Evolutionary conservation across 768 basidiomycete genomes (phyloP).

Genomic region (Calocybe indica): DNA sequence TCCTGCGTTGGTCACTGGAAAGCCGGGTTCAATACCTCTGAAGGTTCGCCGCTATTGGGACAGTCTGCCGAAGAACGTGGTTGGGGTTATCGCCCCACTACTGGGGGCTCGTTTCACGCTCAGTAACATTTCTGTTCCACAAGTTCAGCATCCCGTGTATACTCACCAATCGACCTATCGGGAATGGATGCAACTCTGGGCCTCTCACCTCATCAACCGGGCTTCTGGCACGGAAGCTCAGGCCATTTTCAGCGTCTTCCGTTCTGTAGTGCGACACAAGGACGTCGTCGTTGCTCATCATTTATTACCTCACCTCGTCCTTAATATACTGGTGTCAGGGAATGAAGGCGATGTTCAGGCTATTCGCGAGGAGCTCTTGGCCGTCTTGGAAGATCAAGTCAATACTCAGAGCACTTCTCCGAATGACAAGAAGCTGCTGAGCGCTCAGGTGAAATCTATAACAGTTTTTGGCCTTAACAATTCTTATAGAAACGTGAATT

Average conservation of each 20-base stretch:
- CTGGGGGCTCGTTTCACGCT: slow-evolving; percentile 64
- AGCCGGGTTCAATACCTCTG: slow-evolving; percentile 44
- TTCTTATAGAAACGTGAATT: not conserved
- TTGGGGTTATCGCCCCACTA: slow-evolving; percentile 83
- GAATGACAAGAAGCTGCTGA: slow-evolving; percentile 78
- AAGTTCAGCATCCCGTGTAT: slow-evolving; percentile 72
- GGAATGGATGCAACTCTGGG: slow-evolving; percentile 95
- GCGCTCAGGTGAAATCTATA: slow-evolving; percentile 72
- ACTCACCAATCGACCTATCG: slow-evolving; percentile 73
- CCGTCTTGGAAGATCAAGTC: slow-evolving; percentile 86
- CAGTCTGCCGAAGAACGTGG: slow-evolving; percentile 70
- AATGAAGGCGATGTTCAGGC: slow-evolving; percentile 50
- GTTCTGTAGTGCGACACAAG: slow-evolving; percentile 72
- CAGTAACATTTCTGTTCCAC: slow-evolving; percentile 31
- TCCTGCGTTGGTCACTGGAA: slow-evolving; percentile 57
- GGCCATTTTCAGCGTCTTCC: slow-evolving; percentile 73
- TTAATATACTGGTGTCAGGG: slow-evolving; percentile 80
- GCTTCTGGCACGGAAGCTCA: slow-evolving; percentile 53
- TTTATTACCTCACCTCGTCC: slow-evolving; percentile 85
- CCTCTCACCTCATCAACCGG: slow-evolving; percentile 68
- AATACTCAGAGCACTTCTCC: slow-evolving; percentile 48
- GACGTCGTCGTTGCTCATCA: slow-evolving; percentile 94
- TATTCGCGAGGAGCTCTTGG: slow-evolving; percentile 71
- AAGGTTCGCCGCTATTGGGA: slow-evolving; percentile 78
- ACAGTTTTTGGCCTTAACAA: not conserved